phyloP scores from a whole-genome alignment of 73 alveolate genomes.

The Paramecium primaurelia region DNA sequence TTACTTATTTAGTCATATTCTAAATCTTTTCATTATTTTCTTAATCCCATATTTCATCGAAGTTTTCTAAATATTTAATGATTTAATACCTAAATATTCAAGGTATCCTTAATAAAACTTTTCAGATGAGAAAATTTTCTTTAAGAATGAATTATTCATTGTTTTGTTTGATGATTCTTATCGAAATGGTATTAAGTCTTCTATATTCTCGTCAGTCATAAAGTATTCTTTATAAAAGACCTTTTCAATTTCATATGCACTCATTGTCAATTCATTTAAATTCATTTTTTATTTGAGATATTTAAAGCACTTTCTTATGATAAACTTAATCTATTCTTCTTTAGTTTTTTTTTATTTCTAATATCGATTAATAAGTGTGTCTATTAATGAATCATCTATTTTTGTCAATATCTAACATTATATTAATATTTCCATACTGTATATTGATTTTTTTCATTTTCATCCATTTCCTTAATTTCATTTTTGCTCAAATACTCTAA shows the following conservation, averaged over 20 bases:
- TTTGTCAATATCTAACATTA: neutral
- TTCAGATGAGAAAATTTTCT: slow-evolving; percentile 8
- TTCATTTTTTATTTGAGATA: slow-evolving; percentile 54
- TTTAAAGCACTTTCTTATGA: slow-evolving; percentile 55
- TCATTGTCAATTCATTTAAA: slow-evolving; percentile 25
- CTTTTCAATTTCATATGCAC: slow-evolving; percentile 39
- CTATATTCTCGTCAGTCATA: neutral
- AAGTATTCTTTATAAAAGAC: slow-evolving; percentile 1
- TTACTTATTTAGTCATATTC: slow-evolving; percentile 13
- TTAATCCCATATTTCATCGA: slow-evolving; percentile 43
- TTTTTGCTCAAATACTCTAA: neutral
- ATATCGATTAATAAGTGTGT: neutral
- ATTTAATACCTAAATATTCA: neutral
- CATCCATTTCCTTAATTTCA: neutral
- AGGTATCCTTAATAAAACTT: slow-evolving; percentile 16
- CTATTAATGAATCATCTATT: slow-evolving; percentile 7
- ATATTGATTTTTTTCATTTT: neutral
- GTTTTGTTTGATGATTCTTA: slow-evolving; percentile 12
- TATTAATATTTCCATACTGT: neutral
- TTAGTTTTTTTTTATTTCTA: slow-evolving; percentile 41
- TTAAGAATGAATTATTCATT: neutral
- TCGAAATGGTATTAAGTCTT: slow-evolving; percentile 28
- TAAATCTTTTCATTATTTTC: slow-evolving; percentile 23
- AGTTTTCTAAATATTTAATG: neutral
- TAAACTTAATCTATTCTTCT: slow-evolving; percentile 57